phyloP scores from a whole-genome alignment of 192 early-diverging fungal genomes.

The Backusella tuberculispora region DNA sequence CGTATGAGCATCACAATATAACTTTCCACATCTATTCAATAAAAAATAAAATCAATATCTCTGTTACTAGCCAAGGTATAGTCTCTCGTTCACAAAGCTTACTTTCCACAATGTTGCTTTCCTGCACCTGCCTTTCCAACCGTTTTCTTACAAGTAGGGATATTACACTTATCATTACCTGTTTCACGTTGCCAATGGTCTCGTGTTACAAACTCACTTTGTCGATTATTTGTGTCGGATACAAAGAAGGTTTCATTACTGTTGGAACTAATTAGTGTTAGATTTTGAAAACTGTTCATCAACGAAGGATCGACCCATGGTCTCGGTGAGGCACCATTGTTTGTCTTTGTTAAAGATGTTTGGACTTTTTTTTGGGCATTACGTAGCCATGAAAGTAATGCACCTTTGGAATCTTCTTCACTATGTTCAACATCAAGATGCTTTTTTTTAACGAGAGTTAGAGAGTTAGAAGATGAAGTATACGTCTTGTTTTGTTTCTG shows the following conservation, averaged over 20 bases:
- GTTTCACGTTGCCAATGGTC: constrained; percentile 59
- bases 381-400: constrained; percentile 51
- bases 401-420: constrained; percentile 57
- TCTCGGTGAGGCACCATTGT: constrained; percentile 17
- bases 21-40: constrained; percentile 57
- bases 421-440: constrained; percentile 54
- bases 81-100: background rate
- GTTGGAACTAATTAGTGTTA: constrained; percentile 38
- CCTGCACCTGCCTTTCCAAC: constrained; percentile 51
- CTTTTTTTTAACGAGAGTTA: constrained; percentile 23
- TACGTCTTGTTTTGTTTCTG: background rate
- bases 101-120: constrained; percentile 61
- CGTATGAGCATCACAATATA: constrained; percentile 66
- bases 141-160: constrained; percentile 48
- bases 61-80: background rate
- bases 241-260: constrained; percentile 38
- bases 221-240: constrained; percentile 42
- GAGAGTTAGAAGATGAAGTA: background rate
- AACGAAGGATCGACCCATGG: constrained; percentile 39
- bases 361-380: constrained; percentile 58
- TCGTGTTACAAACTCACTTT: constrained; percentile 50
- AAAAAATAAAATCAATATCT: background rate
- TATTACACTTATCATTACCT: constrained; percentile 50
- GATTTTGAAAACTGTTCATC: constrained; percentile 50
- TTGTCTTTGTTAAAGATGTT: constrained; percentile 15